These are phyloP conservation scores for Gamarada debralockiae DNA, from an alignment of 495 filamentous ascomycete species.

Conservation along the genomic window DNA sequence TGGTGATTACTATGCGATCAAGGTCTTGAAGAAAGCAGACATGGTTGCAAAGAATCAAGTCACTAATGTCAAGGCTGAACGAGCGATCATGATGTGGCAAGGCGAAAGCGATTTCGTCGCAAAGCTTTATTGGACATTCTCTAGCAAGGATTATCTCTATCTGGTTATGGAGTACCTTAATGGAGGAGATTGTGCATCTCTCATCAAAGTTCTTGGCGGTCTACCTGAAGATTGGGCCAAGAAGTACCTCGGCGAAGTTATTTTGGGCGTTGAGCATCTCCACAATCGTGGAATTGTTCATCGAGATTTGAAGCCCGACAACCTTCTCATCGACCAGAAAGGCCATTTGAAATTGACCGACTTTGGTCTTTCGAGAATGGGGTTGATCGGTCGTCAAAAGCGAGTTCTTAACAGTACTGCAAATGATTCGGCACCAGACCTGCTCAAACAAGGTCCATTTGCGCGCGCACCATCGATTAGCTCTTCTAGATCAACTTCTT, in stretches of 20 bases:
- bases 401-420: conserved; percentile 74
- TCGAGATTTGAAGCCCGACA: conserved; percentile 95
- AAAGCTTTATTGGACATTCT: conserved; percentile 98
- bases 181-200: conserved; percentile 92
- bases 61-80: conserved; percentile 96
- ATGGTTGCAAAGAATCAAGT: conserved; percentile 99
- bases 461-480: conserved; percentile 77
- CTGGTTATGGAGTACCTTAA: conserved; percentile 99
- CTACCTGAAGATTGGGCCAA: conserved; percentile 96
- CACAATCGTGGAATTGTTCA: conserved; percentile 94
- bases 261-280: conserved; percentile 91
- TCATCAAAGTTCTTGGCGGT: conserved; percentile 89
- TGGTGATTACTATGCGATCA: conserved; percentile 97
- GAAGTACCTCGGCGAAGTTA: conserved; percentile 93
- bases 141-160: conserved; percentile 98
- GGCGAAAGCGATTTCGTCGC: conserved; percentile 99
- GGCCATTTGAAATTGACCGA: conserved; percentile 97
- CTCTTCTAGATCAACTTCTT: conserved; percentile 93
- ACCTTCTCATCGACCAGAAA: conserved; percentile 93
- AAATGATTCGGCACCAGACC: conserved; percentile 79
- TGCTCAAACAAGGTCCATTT: conserved; percentile 91
- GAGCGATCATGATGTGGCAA: conserved; percentile 99
- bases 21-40: conserved; percentile 96
- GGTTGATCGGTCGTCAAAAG: conserved; percentile 92
- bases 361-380: conserved; percentile 97